These are phyloP conservation scores for Juglanconis juglandina DNA, from an alignment of 2,329 filamentous ascomycete species.

Conservation along the genomic window DNA sequence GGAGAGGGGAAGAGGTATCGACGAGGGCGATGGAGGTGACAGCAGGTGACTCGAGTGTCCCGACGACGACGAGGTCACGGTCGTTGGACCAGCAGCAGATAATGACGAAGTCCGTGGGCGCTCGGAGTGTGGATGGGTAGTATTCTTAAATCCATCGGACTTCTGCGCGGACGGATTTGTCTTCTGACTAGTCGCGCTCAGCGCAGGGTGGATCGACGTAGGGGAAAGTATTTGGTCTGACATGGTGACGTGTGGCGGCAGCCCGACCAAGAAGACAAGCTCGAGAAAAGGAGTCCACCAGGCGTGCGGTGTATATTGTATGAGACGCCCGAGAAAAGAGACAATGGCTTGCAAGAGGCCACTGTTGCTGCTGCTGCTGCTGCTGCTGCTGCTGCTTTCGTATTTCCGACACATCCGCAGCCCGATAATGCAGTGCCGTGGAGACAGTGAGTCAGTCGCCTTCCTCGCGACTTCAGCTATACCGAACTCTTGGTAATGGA, in stretches of 20 bases:
- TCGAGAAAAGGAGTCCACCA: not conserved
- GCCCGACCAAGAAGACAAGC: not conserved
- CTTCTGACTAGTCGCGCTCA: constrained; percentile 29
- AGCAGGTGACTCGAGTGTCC: not conserved
- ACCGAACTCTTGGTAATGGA: no score
- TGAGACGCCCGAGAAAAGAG: not conserved
- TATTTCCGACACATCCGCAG: not conserved
- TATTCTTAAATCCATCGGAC: constrained; percentile 24
- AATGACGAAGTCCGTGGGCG: constrained; percentile 23
- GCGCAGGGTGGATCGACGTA: constrained; percentile 48
- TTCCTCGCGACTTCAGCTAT: not conserved
- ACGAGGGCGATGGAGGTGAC: constrained; percentile 7
- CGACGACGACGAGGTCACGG: constrained; percentile 20
- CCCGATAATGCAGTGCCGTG: not conserved
- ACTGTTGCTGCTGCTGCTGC: not conserved
- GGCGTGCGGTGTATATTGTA: not conserved
- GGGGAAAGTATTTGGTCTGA: constrained; percentile 40
- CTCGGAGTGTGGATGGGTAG: constrained; percentile 25
- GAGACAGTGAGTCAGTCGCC: not conserved
- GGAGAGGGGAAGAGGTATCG: constrained; percentile 15
- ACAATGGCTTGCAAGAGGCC: not conserved
- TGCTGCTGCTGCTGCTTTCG: no score
- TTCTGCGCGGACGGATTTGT: constrained; percentile 24
- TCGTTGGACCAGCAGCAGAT: constrained; percentile 14
- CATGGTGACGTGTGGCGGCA: constrained; percentile 26